These are phyloP conservation scores for Exsudoporus frostii DNA, from an alignment of 768 basidiomycete species.

Conservation along the genomic window DNA sequence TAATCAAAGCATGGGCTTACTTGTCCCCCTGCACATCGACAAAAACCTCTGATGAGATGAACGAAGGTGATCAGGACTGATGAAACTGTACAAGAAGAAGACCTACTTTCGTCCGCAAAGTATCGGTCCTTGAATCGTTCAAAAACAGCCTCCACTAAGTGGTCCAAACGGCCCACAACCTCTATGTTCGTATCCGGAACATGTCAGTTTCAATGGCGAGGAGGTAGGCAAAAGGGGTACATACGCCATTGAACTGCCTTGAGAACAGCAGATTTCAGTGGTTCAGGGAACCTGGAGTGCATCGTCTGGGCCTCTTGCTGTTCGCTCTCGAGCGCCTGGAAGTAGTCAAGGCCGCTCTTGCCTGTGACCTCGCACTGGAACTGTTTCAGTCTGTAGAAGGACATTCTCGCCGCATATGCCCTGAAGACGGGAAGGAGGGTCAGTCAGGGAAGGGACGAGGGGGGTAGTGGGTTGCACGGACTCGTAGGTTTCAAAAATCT, in stretches of 20 bases:
- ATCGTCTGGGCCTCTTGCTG: constrained; percentile 83
- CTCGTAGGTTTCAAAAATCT: constrained; percentile 98
- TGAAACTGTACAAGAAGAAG: constrained; percentile 3
- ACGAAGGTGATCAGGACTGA: constrained; percentile 16
- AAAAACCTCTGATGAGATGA: constrained; percentile 60
- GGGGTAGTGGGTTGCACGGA: constrained; percentile 40
- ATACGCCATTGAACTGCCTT: constrained; percentile 95
- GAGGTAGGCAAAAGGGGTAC: constrained; percentile 38
- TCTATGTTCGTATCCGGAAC: constrained; percentile 46
- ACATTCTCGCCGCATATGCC: constrained; percentile 87
- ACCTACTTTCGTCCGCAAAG: constrained; percentile 86
- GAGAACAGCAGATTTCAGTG: constrained; percentile 88
- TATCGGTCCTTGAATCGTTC: constrained; percentile 97
- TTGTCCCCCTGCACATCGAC: constrained; percentile 87
- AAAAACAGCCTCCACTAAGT: constrained; percentile 90
- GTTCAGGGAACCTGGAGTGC: constrained; percentile 89
- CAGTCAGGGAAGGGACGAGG: constrained; percentile 26
- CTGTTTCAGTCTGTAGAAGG: constrained; percentile 90
- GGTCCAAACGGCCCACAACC: constrained; percentile 95
- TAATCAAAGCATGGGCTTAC: constrained; percentile 40
- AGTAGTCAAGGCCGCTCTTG: constrained; percentile 91
- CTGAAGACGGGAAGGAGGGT: constrained; percentile 28
- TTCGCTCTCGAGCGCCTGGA: constrained; percentile 91
- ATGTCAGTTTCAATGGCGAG: constrained; percentile 13
- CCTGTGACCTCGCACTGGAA: constrained; percentile 98